These are phyloP conservation scores for Pseudohalonectria lignicola DNA, from an alignment of 2,329 filamentous ascomycete species.

Conservation along the genomic window DNA sequence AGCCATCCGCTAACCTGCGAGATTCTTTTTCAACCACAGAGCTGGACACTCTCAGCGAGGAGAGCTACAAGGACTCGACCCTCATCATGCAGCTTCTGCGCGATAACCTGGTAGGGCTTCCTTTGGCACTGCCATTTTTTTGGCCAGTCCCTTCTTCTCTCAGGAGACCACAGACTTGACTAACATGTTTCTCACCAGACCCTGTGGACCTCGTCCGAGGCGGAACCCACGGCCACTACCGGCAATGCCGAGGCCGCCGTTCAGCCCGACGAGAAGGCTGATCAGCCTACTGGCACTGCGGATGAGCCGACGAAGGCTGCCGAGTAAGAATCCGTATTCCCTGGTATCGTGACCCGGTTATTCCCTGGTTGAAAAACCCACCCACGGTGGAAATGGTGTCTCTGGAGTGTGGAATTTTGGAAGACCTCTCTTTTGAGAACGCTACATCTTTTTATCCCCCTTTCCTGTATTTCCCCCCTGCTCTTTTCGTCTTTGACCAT, in stretches of 20 bases:
- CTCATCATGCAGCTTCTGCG: conserved; percentile 98
- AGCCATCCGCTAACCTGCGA: neutral
- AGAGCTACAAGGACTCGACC: conserved; percentile 98
- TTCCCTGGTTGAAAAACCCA: conserved; percentile 24
- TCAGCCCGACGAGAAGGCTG: conserved; percentile 45
- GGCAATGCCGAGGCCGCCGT: conserved; percentile 37
- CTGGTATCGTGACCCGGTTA: conserved; percentile 28
- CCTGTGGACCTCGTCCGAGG: conserved; percentile 98
- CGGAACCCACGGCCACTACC: conserved; percentile 62
- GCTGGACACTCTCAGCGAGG: conserved; percentile 92
- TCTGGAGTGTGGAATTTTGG: conserved; percentile 47
- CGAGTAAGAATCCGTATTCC: conserved; percentile 37
- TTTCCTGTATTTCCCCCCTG: conserved; percentile 1
- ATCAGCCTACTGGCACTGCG: conserved; percentile 29
- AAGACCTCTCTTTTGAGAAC: conserved; percentile 30
- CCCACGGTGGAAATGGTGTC: conserved; percentile 45
- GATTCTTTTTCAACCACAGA: conserved; percentile 41
- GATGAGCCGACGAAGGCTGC: conserved; percentile 59
- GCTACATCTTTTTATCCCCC: conserved; percentile 31
- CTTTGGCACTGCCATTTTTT: neutral
- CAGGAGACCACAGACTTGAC: conserved; percentile 7
- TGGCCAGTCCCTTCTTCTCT: neutral
- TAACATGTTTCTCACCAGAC: conserved; percentile 47
- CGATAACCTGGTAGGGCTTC: conserved; percentile 71
- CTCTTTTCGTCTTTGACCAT: conserved; percentile 8